These are phyloP conservation scores for Ceratocystis papillata DNA, from an alignment of 2,329 filamentous ascomycete genomes.

Conservation along the genomic window DNA sequence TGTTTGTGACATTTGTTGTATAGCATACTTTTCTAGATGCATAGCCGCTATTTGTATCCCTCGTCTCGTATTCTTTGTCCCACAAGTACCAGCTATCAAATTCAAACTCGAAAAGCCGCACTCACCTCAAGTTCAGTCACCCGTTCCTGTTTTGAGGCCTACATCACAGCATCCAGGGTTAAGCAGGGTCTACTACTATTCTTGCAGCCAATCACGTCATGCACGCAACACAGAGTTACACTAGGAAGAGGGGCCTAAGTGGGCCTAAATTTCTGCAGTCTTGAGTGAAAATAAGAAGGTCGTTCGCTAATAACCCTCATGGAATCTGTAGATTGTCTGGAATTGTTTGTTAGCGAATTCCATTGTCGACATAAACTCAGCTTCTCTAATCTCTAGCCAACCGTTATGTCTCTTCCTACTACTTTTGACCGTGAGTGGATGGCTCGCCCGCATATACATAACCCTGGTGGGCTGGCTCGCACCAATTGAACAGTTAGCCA, in stretches of 20 bases:
- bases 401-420: slow-evolving; percentile 38
- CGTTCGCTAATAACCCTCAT: too few species aligned
- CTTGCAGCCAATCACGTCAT: background rate
- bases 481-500: too few species aligned
- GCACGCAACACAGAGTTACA: background rate
- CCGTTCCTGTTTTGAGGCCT: too few species aligned
- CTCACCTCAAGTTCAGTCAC: too few species aligned
- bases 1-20: background rate
- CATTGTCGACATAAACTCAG: background rate
- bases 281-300: background rate
- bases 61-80: too few species aligned
- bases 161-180: background rate
- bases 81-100: too few species aligned
- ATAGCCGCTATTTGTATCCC: too few species aligned
- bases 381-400: background rate
- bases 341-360: background rate
- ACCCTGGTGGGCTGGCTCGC: background rate
- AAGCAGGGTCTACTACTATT: background rate
- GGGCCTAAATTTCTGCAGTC: slow-evolving; percentile 6
- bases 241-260: slow-evolving; percentile 2
- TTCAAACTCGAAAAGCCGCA: too few species aligned
- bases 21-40: too few species aligned
- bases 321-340: background rate
- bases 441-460: background rate
- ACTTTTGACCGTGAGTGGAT: slow-evolving; percentile 46